These are phyloP conservation scores for Lepiota venenata DNA, from an alignment of 768 basidiomycete genomes.

Conservation along the genomic window DNA sequence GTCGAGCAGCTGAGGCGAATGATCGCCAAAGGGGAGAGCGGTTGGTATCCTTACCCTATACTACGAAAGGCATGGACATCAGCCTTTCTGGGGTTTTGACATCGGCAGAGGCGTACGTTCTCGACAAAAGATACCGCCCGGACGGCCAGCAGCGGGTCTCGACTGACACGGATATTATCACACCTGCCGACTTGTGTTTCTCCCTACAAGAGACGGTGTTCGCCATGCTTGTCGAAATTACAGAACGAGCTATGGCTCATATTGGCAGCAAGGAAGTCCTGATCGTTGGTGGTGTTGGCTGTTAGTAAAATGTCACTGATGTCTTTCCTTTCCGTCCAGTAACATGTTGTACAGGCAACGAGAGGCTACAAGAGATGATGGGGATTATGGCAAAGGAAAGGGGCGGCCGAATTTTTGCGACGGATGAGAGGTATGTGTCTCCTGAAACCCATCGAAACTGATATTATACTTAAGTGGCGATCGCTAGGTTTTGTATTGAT, in stretches of 20 bases:
- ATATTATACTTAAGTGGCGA: neutral
- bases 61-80: slow-evolving; percentile 98
- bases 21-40: slow-evolving; percentile 65
- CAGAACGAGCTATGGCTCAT: slow-evolving; percentile 98
- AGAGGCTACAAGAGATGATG: slow-evolving; percentile 98
- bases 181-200: slow-evolving; percentile 95
- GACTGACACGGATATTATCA: slow-evolving; percentile 69
- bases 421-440: slow-evolving; percentile 78
- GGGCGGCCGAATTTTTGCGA: slow-evolving; percentile 87
- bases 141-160: slow-evolving; percentile 33
- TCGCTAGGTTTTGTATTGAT: slow-evolving; percentile 92
- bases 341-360: slow-evolving; percentile 59
- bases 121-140: slow-evolving; percentile 78
- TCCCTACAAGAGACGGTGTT: slow-evolving; percentile 96
- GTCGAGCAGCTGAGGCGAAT: neutral
- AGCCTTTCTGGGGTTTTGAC: slow-evolving; percentile 94
- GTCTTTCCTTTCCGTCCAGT: neutral
- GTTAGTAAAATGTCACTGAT: slow-evolving; percentile 45
- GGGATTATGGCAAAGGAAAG: slow-evolving; percentile 93
- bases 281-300: slow-evolving; percentile 99
- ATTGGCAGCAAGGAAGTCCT: slow-evolving; percentile 94
- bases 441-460: neutral
- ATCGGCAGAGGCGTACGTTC: slow-evolving; percentile 82
- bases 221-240: slow-evolving; percentile 98
- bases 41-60: slow-evolving; percentile 82